A percentile compares a stretch with the other conserved stretches of the same genome.
Conservation (phyloP, 176 grass and related monocot species). For the maize (Zea mays) region DNA sequence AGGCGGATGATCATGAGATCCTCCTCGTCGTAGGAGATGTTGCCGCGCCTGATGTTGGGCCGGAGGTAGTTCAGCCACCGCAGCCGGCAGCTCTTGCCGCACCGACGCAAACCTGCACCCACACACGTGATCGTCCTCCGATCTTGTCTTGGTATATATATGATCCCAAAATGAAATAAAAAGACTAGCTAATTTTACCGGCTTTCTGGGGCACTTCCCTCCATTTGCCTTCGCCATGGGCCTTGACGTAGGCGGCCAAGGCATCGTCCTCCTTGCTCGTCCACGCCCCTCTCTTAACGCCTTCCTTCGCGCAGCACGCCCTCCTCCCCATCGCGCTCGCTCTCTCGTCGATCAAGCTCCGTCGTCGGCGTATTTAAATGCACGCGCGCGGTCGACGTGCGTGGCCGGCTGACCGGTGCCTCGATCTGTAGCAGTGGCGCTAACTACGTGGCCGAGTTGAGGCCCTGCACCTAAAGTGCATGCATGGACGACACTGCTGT, state of each 20-base stretch:
- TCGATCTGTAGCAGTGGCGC: too few species aligned
- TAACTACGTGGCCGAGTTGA: slow-evolving; percentile 17
- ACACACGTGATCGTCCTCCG: too few species aligned
- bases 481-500: too few species aligned
- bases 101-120: slow-evolving; percentile 54
- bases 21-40: slow-evolving; percentile 83
- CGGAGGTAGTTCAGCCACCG: slow-evolving; percentile 86
- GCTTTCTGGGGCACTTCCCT: slow-evolving; percentile 66
- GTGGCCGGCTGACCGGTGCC: not conserved
- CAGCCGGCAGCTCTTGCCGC: slow-evolving; percentile 85
- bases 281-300: slow-evolving; percentile 72
- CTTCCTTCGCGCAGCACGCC: slow-evolving; percentile 73
- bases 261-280: slow-evolving; percentile 60
- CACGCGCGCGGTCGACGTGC: not conserved
- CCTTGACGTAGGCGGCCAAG: slow-evolving; percentile 62
- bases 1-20: slow-evolving; percentile 86
- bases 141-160: too few species aligned
- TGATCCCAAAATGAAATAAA: not conserved
- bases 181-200: slow-evolving; percentile 29
- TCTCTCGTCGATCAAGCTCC: not conserved
- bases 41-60: slow-evolving; percentile 76
- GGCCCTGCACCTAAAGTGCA: not conserved
- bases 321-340: slow-evolving; percentile 58
- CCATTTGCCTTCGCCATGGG: slow-evolving; percentile 77
- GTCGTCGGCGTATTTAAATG: slow-evolving; percentile 27